Evolutionary conservation across 2,329 filamentous ascomycete species (phyloP), one percentile per base, ranked within the genome.

Genomic region (Helminthosporium solani): DNA sequence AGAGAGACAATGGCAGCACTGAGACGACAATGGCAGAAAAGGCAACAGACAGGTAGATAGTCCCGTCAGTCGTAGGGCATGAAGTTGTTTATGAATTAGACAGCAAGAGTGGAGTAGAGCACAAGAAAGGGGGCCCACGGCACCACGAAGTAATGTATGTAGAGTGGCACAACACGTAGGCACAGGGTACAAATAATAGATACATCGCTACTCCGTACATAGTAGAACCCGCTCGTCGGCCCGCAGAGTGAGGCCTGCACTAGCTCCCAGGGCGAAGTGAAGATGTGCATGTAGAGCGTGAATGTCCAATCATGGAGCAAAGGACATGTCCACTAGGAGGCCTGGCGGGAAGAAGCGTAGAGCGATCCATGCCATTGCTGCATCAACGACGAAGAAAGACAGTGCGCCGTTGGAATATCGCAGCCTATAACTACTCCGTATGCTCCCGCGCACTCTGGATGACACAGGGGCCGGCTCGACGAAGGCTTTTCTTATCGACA

Each of bases 121-220:
- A 25, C 5, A 25, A 9, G 23, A 9, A 53, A 31, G 51, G 44
- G 41, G 45, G 49, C 45, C 39, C 46, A 45, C 42, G 45, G 33
- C 42, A 52, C 46, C 34, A 36, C 33, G 23, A 40, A 38, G 23
- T 9, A 25, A 16, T 31, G 40, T 45, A 49, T 47, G 33, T 37
- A 48, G 44, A 42, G 58, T 60, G 50, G 60, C 58, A 57, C 60
- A 46, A 43, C n/a, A 51, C 50, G 56, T 40, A 47, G 44, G 40
- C 52, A 40, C 42, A 49, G 46, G 47, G 52, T 64, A 60, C 63
- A 60, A 58, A 58, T 61, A 61, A 46, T 49, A 47, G 20, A 36
- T 47, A 33, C 46, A 40, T 33, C 40, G 42, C 40, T 40, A 49
- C 42, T 39, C 40, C 40, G 40, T 38, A 42, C 35, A 33, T 42